A percentile compares a stretch with the other conserved stretches of the same genome.
Conservation (phyloP, 2,329 filamentous ascomycete genomes). For the Fusarium caatingaense region DNA sequence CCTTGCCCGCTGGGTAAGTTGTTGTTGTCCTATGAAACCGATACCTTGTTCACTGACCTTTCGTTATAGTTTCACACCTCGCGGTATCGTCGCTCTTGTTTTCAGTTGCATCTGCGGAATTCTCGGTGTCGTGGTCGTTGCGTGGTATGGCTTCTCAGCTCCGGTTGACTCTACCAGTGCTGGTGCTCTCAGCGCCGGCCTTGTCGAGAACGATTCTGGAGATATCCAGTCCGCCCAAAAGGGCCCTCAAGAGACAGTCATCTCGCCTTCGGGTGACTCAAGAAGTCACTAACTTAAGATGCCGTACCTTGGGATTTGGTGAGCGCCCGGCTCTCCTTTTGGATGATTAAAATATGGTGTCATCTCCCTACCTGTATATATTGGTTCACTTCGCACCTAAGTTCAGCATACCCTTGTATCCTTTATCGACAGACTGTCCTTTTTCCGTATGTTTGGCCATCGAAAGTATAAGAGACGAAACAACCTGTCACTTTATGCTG, state of each 20-base stretch:
- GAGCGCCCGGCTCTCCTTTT: no score
- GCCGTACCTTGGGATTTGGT: not conserved
- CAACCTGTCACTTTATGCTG: not conserved
- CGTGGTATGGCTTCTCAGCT: slow-evolving; percentile 67
- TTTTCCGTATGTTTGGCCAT: not conserved
- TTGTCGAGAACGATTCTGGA: slow-evolving; percentile 35
- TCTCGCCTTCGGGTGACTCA: slow-evolving; percentile 11
- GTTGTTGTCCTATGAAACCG: not conserved
- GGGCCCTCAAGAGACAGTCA: slow-evolving; percentile 25
- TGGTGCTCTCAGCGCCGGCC: slow-evolving; percentile 29
- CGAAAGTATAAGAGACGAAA: not conserved
- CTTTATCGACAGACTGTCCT: not conserved
- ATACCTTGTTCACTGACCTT: not conserved
- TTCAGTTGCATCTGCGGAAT: slow-evolving; percentile 78
- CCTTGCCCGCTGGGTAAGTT: slow-evolving; percentile 70
- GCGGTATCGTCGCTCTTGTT: slow-evolving; percentile 79
- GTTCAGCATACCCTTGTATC: not conserved
- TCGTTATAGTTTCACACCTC: slow-evolving; percentile 68
- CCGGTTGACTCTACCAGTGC: slow-evolving; percentile 30
- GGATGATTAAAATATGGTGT: not conserved
- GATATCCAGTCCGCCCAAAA: slow-evolving; percentile 16
- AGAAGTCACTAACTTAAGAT: slow-evolving; percentile 9
- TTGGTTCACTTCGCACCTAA: not conserved
- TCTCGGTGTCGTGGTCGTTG: slow-evolving; percentile 73
- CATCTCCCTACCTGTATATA: not conserved